Percentiles rank a stretch among this genome's conserved stretches.
These are phyloP conservation scores for Synchytrium microbalum DNA, from an alignment of 371 early-diverging fungal species.

Conservation along the genomic window DNA sequence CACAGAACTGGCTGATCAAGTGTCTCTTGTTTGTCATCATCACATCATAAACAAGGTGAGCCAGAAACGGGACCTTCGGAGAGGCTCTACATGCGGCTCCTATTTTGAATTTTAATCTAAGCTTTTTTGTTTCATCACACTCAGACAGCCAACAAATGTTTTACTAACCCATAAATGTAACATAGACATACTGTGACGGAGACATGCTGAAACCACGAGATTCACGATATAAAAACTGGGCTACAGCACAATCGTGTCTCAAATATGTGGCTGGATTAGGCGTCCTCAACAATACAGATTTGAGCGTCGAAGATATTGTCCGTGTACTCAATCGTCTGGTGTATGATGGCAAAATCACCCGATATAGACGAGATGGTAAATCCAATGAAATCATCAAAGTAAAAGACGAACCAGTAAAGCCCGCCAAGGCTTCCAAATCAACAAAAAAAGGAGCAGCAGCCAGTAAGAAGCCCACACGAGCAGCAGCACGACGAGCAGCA, in stretches of 20 bases:
- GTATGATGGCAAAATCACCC: conserved; percentile 7
- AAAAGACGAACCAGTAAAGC: not conserved
- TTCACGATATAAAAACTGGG: not conserved
- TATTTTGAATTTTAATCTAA: too few relatives aligned
- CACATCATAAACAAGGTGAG: conserved; percentile 63
- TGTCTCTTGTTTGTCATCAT: conserved; percentile 67
- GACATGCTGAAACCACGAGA: not conserved
- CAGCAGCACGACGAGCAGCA: too few relatives aligned
- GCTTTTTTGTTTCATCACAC: not conserved
- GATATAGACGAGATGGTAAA: conserved; percentile 2
- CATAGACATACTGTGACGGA: not conserved
- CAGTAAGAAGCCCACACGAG: not conserved
- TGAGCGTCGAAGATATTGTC: not conserved
- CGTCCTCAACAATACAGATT: not conserved
- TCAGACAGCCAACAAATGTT: not conserved
- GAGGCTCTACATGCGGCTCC: too few relatives aligned
- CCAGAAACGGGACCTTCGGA: too few relatives aligned
- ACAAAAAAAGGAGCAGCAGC: conserved; percentile 4
- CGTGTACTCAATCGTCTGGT: not conserved
- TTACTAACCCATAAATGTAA: not conserved
- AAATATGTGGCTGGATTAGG: not conserved
- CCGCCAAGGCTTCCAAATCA: not conserved
- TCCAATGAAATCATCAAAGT: not conserved
- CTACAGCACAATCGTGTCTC: not conserved
- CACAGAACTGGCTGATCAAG: conserved; percentile 81